These are phyloP conservation scores for Pseudogymnoascus sp. DNA, from an alignment of 2,329 filamentous ascomycete genomes.

Conservation along the genomic window DNA sequence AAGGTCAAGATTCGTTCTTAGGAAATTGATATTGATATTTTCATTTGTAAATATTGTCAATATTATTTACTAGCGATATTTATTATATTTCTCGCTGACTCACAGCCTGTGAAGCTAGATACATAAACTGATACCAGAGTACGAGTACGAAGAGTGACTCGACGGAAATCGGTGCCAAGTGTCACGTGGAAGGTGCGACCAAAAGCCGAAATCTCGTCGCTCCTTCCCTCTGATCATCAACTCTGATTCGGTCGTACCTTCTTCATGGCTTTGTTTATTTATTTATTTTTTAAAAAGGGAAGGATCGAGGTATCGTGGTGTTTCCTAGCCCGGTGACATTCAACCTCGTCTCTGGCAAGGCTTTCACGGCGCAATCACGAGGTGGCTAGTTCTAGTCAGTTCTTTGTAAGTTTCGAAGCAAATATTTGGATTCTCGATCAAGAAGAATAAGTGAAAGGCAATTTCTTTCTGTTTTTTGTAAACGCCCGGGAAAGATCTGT, in stretches of 20 bases:
- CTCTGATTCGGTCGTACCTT: not conserved
- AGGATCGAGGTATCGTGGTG: not conserved
- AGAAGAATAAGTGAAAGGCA: not conserved
- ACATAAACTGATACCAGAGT: not conserved
- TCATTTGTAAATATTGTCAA: not conserved
- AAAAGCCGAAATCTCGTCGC: not conserved
- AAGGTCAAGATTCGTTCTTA: not conserved
- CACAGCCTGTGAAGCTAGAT: not conserved
- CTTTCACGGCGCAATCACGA: not conserved
- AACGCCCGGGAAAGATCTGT: not conserved
- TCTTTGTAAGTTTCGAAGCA: not conserved
- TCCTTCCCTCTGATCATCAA: not conserved
- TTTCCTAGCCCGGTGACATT: not conserved
- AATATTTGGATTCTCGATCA: not conserved
- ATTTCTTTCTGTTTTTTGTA: not conserved
- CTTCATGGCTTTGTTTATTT: not conserved
- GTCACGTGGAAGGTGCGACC: not conserved
- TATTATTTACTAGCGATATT: not conserved
- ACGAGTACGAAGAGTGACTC: slow-evolving; percentile 3
- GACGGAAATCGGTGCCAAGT: not conserved
- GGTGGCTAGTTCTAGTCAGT: not conserved
- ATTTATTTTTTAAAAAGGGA: not conserved
- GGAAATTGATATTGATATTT: not conserved
- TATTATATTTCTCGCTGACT: not conserved
- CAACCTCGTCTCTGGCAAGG: not conserved